Conservation (phyloP, 2,329 filamentous ascomycete genomes). For the Hirsutella minnesotensis region DNA sequence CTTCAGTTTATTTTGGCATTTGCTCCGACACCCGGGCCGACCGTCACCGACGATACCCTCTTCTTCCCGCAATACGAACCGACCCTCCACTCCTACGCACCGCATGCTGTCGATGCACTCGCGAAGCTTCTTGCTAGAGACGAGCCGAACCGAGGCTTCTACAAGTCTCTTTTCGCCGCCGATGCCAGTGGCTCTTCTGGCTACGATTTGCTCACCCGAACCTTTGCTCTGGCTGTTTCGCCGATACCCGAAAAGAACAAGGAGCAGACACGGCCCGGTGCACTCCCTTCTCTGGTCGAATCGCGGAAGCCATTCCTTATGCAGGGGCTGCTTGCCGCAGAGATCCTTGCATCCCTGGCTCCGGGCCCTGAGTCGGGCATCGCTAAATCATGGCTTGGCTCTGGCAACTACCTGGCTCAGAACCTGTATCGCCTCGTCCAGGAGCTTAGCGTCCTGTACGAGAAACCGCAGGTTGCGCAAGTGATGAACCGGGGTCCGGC, state of each 20-base stretch:
- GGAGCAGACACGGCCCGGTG: conserved; percentile 42
- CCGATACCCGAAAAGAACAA: conserved; percentile 59
- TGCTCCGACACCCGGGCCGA: conserved; percentile 65
- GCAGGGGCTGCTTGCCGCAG: conserved; percentile 82
- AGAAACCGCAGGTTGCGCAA: conserved; percentile 15
- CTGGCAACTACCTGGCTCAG: conserved; percentile 71
- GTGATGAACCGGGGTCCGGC: conserved; percentile 13
- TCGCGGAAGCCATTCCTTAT: conserved; percentile 79
- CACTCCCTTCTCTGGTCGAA: conserved; percentile 59
- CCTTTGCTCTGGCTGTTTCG: conserved; percentile 78
- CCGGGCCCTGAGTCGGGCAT: conserved; percentile 60
- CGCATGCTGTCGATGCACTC: conserved; percentile 77
- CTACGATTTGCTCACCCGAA: conserved; percentile 71
- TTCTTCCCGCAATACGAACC: conserved; percentile 77
- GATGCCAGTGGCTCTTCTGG: conserved; percentile 54
- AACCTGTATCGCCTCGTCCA: conserved; percentile 68
- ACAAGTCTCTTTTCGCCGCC: conserved; percentile 67
- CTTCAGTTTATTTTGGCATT: conserved; percentile 87
- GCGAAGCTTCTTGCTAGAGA: conserved; percentile 88
- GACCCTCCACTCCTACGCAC: conserved; percentile 72
- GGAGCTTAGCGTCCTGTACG: conserved; percentile 54
- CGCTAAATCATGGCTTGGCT: conserved; percentile 70
- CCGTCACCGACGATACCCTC: conserved; percentile 41
- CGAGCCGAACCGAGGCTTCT: conserved; percentile 81
- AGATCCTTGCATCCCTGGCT: conserved; percentile 70